A percentile compares a stretch with the other conserved stretches of the same genome.
phyloP scores from a whole-genome alignment of 257 asterid genomes.

The Solanum peruvianum region DNA sequence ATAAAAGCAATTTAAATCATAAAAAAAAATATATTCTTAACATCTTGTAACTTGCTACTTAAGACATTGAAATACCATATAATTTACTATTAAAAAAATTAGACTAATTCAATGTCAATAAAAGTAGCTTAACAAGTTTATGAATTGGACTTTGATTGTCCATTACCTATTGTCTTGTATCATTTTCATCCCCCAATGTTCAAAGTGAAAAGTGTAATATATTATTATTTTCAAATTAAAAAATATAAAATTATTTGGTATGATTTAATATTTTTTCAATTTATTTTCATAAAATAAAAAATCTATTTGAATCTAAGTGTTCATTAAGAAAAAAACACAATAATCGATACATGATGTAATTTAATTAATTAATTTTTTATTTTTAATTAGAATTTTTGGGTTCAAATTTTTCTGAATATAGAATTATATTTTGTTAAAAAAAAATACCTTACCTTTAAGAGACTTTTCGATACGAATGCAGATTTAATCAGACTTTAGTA shows the following conservation, averaged over 20 bases:
- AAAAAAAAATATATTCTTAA: background rate
- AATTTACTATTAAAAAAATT: background rate
- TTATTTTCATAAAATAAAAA: no score
- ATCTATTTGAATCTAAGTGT: background rate
- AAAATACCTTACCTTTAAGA: background rate
- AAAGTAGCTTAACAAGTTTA: background rate
- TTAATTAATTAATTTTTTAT: no score
- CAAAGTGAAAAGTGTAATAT: background rate
- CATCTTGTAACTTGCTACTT: background rate
- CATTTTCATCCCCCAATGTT: background rate
- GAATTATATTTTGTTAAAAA: accelerated
- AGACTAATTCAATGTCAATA: no score
- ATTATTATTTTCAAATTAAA: no score
- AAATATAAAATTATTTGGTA: no score
- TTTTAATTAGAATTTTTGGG: background rate
- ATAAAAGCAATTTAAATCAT: background rate
- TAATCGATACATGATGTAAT: background rate
- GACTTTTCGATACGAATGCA: accelerated
- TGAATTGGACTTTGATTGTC: background rate
- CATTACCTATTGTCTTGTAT: background rate
- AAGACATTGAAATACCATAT: background rate
- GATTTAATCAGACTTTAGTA: no score
- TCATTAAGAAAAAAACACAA: background rate
- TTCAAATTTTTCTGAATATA: no score
- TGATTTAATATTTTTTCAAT: background rate